A percentile compares a stretch with the other conserved stretches of the same genome.
These are phyloP conservation scores for Erysimum cheiri DNA, from an alignment of 441 rosid species.

Conservation along the genomic window DNA sequence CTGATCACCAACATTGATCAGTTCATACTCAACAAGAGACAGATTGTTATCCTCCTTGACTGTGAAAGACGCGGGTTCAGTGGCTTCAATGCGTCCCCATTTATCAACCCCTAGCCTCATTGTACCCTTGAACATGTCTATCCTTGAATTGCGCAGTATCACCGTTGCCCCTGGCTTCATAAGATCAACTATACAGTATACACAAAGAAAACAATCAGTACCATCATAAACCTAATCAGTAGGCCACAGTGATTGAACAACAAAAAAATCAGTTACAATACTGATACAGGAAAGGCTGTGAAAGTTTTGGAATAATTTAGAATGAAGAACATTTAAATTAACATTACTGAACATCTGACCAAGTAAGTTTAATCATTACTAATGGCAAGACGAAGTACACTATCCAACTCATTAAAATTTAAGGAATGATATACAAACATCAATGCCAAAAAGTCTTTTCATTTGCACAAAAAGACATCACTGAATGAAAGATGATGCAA, in stretches of 20 bases:
- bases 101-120: conserved; percentile 95
- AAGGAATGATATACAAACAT: conserved; percentile 3
- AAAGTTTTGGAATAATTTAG: background rate
- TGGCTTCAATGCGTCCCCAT: conserved; percentile 86
- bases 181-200: conserved; percentile 69
- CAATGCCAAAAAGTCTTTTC: background rate
- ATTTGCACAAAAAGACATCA: background rate
- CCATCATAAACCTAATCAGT: background rate
- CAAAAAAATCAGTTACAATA: background rate
- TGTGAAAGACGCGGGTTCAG: conserved; percentile 63
- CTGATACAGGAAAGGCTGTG: background rate
- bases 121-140: conserved; percentile 91
- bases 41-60: conserved; percentile 82
- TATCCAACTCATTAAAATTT: background rate
- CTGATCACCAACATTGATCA: conserved; percentile 72
- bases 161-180: conserved; percentile 71
- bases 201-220: conserved; percentile 3
- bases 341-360: background rate
- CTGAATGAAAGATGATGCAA: background rate
- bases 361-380: background rate
- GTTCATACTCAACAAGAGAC: conserved; percentile 82
- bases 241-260: background rate
- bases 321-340: background rate
- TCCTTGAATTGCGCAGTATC: conserved; percentile 84
- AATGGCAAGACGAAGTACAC: background rate